Evolutionary conservation across 768 basidiomycete species (phyloP), one percentile per base, ranked within the genome.

Genomic region (Tulasnella sp.): DNA sequence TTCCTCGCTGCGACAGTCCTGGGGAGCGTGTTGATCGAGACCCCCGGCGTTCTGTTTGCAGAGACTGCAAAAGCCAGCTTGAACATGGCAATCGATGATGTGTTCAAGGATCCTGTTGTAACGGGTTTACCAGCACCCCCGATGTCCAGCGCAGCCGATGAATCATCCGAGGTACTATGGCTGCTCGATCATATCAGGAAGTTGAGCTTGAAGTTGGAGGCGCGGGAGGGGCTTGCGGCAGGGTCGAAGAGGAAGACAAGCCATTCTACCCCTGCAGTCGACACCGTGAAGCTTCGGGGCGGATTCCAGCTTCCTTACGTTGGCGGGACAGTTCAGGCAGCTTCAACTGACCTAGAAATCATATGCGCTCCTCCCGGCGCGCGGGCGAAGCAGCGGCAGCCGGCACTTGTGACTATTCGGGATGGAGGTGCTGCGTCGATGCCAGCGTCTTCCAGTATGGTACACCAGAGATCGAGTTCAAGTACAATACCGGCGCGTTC

Each of bases 1-100:
- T 80, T 85, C 65, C 84, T 86, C 63, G 81, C 88, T 0, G 77
- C 80, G 3, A 77, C 85, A 19, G 74, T 81, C 13, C 83, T 82
- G 63, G 82, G 82, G 7, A 79, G 84, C 66, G 77, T 80, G 7
- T 79, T 78, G 56, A 74, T 86, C 54, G 75, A 76, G 66, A 76
- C 80, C 56, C 79, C 80, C 0, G 67, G 63, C 23, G 73, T 73
- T 27, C 71, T 81, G 34, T 77, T 77, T 65, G 77, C 78, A 0
- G 67, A 68, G 7, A 74, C 74, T 7, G 81, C 80, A 48, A 66
- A 77, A 56, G 76, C 78, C 54, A 76, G 77, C 61, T 67, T 79
- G 24, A 65, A 65, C n/a, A 67, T 68, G 27, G 78, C 77, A 4
- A 68, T 81, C 47, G 56, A 59, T 23, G 44, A 48, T 15, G 15